Evolutionary conservation across 1,284 basidiomycete genomes (phyloP), one percentile per base, ranked within the genome.

Genomic region (Hemileia vastatrix): DNA sequence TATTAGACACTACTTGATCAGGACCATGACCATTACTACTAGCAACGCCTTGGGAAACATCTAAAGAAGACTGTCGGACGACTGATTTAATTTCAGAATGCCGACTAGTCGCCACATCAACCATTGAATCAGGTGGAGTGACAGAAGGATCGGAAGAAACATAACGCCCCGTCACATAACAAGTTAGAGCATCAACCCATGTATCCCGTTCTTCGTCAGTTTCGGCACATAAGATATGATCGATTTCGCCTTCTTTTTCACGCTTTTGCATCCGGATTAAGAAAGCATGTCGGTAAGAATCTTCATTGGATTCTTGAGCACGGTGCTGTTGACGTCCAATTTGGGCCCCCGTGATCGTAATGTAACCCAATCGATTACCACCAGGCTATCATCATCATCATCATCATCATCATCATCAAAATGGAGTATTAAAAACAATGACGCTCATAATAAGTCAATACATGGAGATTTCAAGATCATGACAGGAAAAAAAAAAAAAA

Each of bases 211-310:
- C 91, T 52, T 81, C 79, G 76, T 98, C 94, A 73, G 88, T 96
- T 77, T 95, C 90, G 0, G 94, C 94, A 71, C 94, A 97, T 3
- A 98, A 80, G 32, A 98, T 92, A 74, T 97, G 94, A 55, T 86
- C 82, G 67, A 83, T 83, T 54, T 85, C 82, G 50, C 82, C 82
- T 11, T 85, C 85, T 1, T 81, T 83, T 59, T 83, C 84, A 72
- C 84, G 86, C 19, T 83, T 82, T 76, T 96, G 92, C 65, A 97
- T 89, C n/a, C 59, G 6, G 71, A 98, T 90, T 64, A 98, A 83
- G 79, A 98, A 97, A 0, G 94, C 94, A 72, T 98, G 94, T 24
- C 92, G 83, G 70, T 94, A 95, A 67, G 95, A 88, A 72, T 89
- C 90, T 71, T 95, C 92, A 64, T 93, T 60, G n/a, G 63, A 24